Evolutionary conservation across 441 rosid genomes (phyloP), one percentile per base, ranked within the genome.

Genomic region (Brassica hybrid): DNA sequence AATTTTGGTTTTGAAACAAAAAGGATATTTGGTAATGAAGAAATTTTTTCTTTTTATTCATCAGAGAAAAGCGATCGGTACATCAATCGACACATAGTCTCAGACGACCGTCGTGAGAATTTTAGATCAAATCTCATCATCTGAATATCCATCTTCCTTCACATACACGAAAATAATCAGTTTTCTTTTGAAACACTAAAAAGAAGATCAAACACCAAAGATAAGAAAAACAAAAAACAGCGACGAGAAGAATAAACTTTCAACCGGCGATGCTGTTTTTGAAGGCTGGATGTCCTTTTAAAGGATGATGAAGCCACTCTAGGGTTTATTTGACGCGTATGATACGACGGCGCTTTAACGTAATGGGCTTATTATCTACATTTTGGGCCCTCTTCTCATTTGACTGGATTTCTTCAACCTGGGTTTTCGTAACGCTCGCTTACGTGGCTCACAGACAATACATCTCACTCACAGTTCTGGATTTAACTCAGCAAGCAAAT

Each of bases 21-120:
- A 38, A 25, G 0, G 30, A 65, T 19, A 41, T 4, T 14, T 9
- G 4, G 3, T 63, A 34, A 41, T 6, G 69, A 50, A 60, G 52
- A 8, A 14, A 9, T 0, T 3, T 11, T 11, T 36, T 10, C 1
- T 11, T 41, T 10, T 41, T 19, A 57, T 30, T 78, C 77, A 78
- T 78, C 81, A 78, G 81, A 78, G 72, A 77, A 30, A 54, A 72
- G 76, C 48, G 81, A 77, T 77, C 76, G 62, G 76, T 77, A 19
- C 81, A 77, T 72, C 76, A 77, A 72, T 19, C 54, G 41, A 52
- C 76, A 34, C 34, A 52, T 12, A 77, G 72, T 57, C 73, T 78
- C 78, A 79, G 81, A 79, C 81, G 78, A 79, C 78, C 78, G 82
- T 79, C 81, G 74, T 78, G 81, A 78, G 77, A 66, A 67, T 78